Evolutionary conservation across 208 protist genomes (phyloP).

Genomic region (Crithidia expoeki): DNA sequence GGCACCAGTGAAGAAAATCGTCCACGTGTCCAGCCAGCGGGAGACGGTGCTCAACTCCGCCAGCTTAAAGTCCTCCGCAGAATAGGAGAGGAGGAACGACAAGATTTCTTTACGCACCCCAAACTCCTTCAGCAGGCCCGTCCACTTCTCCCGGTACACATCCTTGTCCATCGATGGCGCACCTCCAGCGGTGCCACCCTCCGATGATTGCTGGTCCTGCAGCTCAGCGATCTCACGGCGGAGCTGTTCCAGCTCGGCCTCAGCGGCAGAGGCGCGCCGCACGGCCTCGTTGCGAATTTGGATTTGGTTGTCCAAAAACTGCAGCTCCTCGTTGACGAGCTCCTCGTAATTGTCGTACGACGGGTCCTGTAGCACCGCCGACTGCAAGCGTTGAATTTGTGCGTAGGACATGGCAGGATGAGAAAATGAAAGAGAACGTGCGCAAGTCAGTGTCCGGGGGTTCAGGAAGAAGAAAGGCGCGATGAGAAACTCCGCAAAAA

Average conservation of each 20-base stretch:
- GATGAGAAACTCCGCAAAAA: too few relatives aligned
- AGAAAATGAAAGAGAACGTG: conserved; percentile 14
- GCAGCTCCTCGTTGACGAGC: conserved; percentile 40
- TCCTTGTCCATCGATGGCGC: conserved; percentile 17
- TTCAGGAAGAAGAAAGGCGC: too few relatives aligned
- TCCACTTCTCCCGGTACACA: conserved; percentile 39
- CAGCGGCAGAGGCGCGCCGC: conserved; percentile 16
- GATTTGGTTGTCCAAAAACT: conserved; percentile 32
- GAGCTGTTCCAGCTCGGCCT: conserved; percentile 24
- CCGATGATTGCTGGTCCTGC: neutral
- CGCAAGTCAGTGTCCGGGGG: too few relatives aligned
- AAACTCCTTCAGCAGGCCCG: conserved; percentile 54
- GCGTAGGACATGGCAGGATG: conserved; percentile 39
- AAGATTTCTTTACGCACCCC: conserved; percentile 51
- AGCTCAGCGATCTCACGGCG: conserved; percentile 26
- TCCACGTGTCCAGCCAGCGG: conserved; percentile 69
- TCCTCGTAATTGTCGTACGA: conserved; percentile 24
- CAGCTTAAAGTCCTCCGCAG: conserved; percentile 47
- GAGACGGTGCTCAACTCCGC: conserved; percentile 52
- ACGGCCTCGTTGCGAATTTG: neutral
- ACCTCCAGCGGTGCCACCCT: neutral
- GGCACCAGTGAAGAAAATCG: conserved; percentile 45
- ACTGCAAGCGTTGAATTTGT: conserved; percentile 28
- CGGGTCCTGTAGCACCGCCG: conserved; percentile 24
- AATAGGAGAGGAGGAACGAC: conserved; percentile 51